phyloP scores from a whole-genome alignment of 2,329 filamentous ascomycete species.

The Penicillium psychrosexuale region DNA sequence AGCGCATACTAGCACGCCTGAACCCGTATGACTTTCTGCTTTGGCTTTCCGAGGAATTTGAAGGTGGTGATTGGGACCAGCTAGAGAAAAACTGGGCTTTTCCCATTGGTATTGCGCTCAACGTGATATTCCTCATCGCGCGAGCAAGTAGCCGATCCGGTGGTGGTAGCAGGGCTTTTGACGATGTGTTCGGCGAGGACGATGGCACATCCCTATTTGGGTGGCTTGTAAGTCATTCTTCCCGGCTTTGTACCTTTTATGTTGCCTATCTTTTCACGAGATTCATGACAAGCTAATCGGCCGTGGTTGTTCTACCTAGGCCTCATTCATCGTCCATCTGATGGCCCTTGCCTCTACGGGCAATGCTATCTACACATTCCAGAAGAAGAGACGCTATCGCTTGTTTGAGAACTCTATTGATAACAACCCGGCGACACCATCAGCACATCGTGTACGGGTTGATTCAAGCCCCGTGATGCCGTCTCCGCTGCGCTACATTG shows the following conservation, averaged over 20 bases:
- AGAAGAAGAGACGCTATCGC: slow-evolving; percentile 78
- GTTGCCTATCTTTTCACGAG: not conserved
- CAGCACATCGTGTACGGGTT: slow-evolving; percentile 81
- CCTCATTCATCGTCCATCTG: slow-evolving; percentile 67
- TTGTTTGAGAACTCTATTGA: slow-evolving; percentile 88
- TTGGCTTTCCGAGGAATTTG: slow-evolving; percentile 88
- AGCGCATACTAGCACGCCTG: slow-evolving; percentile 76
- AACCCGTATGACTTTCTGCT: slow-evolving; percentile 88
- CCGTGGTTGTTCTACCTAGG: slow-evolving; percentile 47
- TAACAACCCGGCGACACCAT: slow-evolving; percentile 70
- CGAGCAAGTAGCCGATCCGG: slow-evolving; percentile 67
- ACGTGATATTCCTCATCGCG: slow-evolving; percentile 76
- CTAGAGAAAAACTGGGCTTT: slow-evolving; percentile 68
- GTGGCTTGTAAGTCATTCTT: slow-evolving; percentile 55
- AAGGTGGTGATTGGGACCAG: slow-evolving; percentile 87
- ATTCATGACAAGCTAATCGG: not conserved
- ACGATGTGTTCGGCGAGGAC: slow-evolving; percentile 83
- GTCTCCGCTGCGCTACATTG: slow-evolving; percentile 74
- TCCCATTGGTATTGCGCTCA: slow-evolving; percentile 71
- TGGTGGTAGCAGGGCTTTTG: slow-evolving; percentile 51
- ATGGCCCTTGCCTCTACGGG: slow-evolving; percentile 64
- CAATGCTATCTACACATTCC: slow-evolving; percentile 81
- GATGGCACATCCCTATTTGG: slow-evolving; percentile 62
- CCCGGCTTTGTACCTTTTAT: not conserved
- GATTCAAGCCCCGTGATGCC: slow-evolving; percentile 75